Conservation (phyloP, 805 yeast species). For the Wickerhamiella kurtzmanii region DNA sequence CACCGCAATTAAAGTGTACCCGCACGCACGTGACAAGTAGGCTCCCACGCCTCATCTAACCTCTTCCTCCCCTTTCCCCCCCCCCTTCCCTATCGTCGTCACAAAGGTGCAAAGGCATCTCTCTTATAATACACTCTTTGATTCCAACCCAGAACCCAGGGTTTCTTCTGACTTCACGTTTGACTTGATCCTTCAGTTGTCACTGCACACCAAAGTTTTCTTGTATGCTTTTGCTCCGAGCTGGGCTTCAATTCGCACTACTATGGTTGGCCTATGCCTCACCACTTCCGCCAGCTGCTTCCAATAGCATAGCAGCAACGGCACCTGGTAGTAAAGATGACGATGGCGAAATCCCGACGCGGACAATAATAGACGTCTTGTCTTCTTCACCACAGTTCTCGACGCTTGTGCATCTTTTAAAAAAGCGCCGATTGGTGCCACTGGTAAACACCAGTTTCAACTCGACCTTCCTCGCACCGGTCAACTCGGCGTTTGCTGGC, state of each 20-base stretch:
- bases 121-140: no score
- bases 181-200: background rate
- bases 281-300: no score
- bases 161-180: background rate
- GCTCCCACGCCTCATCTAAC: no score
- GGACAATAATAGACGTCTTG: constrained; percentile 45
- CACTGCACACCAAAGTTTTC: background rate
- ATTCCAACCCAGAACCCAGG: no score
- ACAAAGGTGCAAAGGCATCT: no score
- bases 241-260: background rate
- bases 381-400: constrained; percentile 57
- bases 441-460: constrained; percentile 44
- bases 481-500: constrained; percentile 56
- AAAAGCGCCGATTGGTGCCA: constrained; percentile 50
- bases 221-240: background rate
- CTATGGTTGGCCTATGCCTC: background rate
- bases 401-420: constrained; percentile 45
- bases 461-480: constrained; percentile 65
- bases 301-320: no score
- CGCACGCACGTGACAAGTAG: no score
- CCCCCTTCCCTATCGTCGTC: no score
- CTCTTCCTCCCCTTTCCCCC: no score
- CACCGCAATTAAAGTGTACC: no score
- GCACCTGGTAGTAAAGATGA: background rate
- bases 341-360: constrained; percentile 9